These are phyloP conservation scores for Plenodomus tracheiphilus DNA, from an alignment of 2,329 filamentous ascomycete genomes.

Conservation along the genomic window DNA sequence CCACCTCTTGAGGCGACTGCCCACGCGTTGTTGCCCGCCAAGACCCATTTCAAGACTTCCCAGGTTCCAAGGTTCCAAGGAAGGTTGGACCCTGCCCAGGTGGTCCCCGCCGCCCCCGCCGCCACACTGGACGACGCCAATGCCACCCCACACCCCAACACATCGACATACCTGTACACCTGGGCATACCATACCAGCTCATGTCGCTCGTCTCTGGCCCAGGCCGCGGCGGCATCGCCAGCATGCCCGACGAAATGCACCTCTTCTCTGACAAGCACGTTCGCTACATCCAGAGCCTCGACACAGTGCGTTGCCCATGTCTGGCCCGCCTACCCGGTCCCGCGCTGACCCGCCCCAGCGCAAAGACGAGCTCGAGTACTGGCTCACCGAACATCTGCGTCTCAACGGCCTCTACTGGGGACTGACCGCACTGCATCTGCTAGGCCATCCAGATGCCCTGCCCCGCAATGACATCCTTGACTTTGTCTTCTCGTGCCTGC, in stretches of 20 bases:
- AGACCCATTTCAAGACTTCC: too few relatives aligned
- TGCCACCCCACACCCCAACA: slow-evolving; percentile 1
- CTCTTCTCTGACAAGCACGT: slow-evolving; percentile 72
- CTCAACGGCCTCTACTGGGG: slow-evolving; percentile 98
- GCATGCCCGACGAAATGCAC: slow-evolving; percentile 52
- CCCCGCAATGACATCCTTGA: slow-evolving; percentile 80
- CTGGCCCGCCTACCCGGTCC: slow-evolving; percentile 18
- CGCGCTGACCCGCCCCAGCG: slow-evolving; percentile 59
- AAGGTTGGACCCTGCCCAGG: too few relatives aligned
- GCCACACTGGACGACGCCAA: slow-evolving; percentile 11
- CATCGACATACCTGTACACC: too few relatives aligned
- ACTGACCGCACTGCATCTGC: slow-evolving; percentile 81
- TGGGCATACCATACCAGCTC: slow-evolving; percentile 5
- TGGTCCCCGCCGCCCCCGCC: too few relatives aligned
- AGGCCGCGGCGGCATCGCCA: slow-evolving; percentile 52
- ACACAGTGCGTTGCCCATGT: slow-evolving; percentile 65
- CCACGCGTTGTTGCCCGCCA: too few relatives aligned
- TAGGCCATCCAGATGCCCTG: slow-evolving; percentile 78
- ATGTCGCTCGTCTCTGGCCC: slow-evolving; percentile 67
- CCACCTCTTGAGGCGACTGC: too few relatives aligned
- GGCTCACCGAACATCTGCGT: slow-evolving; percentile 94
- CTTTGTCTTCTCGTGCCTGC: slow-evolving; percentile 94
- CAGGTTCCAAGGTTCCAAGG: too few relatives aligned
- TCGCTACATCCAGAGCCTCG: slow-evolving; percentile 88
- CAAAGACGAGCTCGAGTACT: slow-evolving; percentile 95